Evolutionary conservation across 129 eudicot genomes (phyloP).

Genomic region (Calendula officinalis): DNA sequence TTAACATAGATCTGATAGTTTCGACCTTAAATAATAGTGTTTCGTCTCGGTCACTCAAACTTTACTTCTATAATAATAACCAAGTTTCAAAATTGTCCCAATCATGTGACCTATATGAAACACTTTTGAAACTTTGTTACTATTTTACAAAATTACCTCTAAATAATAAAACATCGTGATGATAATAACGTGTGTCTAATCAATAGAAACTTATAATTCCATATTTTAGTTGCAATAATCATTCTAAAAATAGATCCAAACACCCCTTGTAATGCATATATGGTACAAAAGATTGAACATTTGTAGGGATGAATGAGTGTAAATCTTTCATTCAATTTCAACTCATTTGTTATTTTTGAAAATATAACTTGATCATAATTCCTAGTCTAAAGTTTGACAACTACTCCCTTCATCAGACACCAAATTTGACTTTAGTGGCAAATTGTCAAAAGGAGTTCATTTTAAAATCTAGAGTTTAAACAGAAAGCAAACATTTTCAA

Average conservation of each 20-base stretch:
- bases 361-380: slow-evolving; percentile 3
- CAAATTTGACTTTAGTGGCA: slow-evolving; percentile 23
- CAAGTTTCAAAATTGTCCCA: no score
- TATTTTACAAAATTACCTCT: neutral
- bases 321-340: slow-evolving; percentile 2
- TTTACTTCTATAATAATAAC: no score
- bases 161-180: neutral
- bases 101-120: no score
- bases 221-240: neutral
- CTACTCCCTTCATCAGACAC: slow-evolving; percentile 14
- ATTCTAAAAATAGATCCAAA: neutral
- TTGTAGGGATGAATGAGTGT: neutral
- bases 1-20: no score
- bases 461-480: slow-evolving; percentile 22
- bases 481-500: slow-evolving; percentile 17
- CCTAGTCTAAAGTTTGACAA: slow-evolving; percentile 12
- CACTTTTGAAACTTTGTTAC: neutral
- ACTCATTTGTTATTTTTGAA: neutral
- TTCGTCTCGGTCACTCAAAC: no score
- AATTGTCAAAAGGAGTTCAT: slow-evolving; percentile 25
- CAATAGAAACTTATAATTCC: neutral
- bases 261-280: neutral
- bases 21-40: no score
- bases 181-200: neutral
- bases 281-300: slow-evolving; percentile 1